Base-by-base conservation (phyloP, 495 filamentous ascomycete genomes). In the Entonaema liquescens region DNA sequence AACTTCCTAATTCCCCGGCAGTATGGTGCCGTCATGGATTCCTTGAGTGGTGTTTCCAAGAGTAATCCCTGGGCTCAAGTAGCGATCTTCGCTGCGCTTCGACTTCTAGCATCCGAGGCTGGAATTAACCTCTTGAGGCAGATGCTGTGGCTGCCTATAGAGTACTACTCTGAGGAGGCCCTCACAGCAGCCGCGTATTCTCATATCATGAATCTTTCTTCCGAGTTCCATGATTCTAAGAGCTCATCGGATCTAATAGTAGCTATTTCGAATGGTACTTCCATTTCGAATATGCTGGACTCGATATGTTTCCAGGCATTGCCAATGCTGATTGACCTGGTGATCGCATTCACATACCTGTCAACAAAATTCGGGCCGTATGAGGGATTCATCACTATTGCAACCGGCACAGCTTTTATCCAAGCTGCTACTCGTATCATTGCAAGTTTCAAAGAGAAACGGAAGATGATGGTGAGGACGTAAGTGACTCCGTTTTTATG, bases 191-290 rank as follows among this genome's bases (percentile, higher is more conserved):
- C 88, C 0, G 87, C 91, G 3, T 94, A 92, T 74, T 86, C 88
- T 47, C 91, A 94, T 67, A 83, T 94, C 25, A 92, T 95, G 87
- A 86, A 83, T 57, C 83, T 95, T 25, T 93, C 90, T 0, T 90
- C 89, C 65, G 92, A 95, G 71, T 94, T 93, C 65, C 92, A 95
- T 74, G 89, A 89, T 65, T 85, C 85, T 57, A 93, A 93, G 79
- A 87, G 86, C 60, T 89, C 88, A 3, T 91, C 88, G 6, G 90
- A 93, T 71, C 82, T 94, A 35, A 87, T 87, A 67, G 83, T 88
- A 69, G 87, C 91, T 2, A 86, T 94, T 29, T 82, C 83, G 29
- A 89, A 90, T 68, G 92, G 90, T 6, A 77, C 83, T 28, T 86
- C 87, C 38, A 81, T 94, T 13, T 86, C 85, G 40, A 83, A 85